A percentile compares a stretch with the other conserved stretches of the same genome.
phyloP scores from a whole-genome alignment of 768 basidiomycete species.

The Lentinula sp. region DNA sequence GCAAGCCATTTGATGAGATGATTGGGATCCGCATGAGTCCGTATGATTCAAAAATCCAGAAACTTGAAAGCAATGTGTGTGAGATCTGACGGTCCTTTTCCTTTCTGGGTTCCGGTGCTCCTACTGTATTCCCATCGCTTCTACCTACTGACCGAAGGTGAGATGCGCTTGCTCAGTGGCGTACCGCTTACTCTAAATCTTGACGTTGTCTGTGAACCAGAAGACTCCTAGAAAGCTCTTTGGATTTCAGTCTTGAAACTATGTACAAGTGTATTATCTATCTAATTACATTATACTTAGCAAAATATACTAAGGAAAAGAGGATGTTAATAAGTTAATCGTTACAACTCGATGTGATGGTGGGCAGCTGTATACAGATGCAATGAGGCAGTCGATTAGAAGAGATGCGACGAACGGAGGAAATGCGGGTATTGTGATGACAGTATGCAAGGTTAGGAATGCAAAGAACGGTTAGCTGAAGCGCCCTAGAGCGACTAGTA shows the following conservation, averaged over 20 bases:
- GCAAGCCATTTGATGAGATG: too few relatives aligned
- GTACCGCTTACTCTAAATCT: neutral
- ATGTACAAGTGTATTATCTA: conserved; percentile 7
- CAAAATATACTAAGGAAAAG: conserved; percentile 2
- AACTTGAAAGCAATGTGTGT: too few relatives aligned
- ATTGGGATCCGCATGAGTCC: too few relatives aligned
- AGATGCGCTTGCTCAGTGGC: neutral
- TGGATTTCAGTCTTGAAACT: neutral
- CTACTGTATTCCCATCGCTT: neutral
- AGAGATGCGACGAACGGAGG: neutral
- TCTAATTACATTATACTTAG: conserved; percentile 7
- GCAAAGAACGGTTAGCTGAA: neutral
- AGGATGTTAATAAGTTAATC: neutral
- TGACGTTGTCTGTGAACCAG: neutral
- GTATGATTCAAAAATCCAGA: too few relatives aligned
- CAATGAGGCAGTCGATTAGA: conserved; percentile 20
- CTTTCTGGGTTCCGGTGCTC: too few relatives aligned
- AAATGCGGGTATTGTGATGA: neutral
- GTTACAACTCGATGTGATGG: neutral
- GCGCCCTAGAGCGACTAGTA: neutral
- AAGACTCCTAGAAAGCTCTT: neutral
- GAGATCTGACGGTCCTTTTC: too few relatives aligned
- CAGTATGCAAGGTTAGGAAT: neutral
- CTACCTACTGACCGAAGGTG: neutral
- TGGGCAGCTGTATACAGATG: conserved; percentile 10